phyloP scores from a whole-genome alignment of 2,329 filamentous ascomycete species.

The Pestalotiopsis fici region DNA sequence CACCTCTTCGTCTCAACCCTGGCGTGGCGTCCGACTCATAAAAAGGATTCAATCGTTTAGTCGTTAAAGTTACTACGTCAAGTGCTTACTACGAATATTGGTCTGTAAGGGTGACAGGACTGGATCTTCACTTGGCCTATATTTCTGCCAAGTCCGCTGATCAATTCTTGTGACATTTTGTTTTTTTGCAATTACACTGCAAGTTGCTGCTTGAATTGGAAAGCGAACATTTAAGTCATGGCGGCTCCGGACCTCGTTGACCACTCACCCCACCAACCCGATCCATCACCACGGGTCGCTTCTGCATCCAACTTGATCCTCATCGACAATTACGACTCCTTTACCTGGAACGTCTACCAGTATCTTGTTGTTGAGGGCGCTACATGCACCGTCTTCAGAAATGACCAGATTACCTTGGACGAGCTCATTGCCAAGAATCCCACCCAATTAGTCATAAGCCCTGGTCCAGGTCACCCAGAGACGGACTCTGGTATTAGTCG shows the following conservation, averaged over 20 bases:
- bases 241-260: slow-evolving; percentile 60
- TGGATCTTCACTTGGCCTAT: background rate
- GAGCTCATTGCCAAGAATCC: slow-evolving; percentile 82
- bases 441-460: slow-evolving; percentile 92
- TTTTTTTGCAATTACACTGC: background rate
- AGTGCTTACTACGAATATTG: slow-evolving; percentile 2
- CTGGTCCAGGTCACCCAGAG: slow-evolving; percentile 88
- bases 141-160: background rate
- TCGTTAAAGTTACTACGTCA: background rate
- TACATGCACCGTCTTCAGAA: slow-evolving; percentile 84
- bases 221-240: slow-evolving; percentile 35
- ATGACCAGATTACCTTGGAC: slow-evolving; percentile 86
- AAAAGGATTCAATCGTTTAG: background rate
- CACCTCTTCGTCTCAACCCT: background rate
- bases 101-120: background rate
- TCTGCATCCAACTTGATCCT: slow-evolving; percentile 89
- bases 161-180: background rate
- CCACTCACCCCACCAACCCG: slow-evolving; percentile 84
- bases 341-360: slow-evolving; percentile 99
- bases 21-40: background rate
- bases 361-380: slow-evolving; percentile 97
- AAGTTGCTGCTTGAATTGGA: background rate
- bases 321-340: slow-evolving; percentile 99
- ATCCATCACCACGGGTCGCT: slow-evolving; percentile 69
- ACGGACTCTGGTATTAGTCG: slow-evolving; percentile 93